phyloP scores from a whole-genome alignment of 176 grass and related monocot genomes.

The Ananas comosus region DNA sequence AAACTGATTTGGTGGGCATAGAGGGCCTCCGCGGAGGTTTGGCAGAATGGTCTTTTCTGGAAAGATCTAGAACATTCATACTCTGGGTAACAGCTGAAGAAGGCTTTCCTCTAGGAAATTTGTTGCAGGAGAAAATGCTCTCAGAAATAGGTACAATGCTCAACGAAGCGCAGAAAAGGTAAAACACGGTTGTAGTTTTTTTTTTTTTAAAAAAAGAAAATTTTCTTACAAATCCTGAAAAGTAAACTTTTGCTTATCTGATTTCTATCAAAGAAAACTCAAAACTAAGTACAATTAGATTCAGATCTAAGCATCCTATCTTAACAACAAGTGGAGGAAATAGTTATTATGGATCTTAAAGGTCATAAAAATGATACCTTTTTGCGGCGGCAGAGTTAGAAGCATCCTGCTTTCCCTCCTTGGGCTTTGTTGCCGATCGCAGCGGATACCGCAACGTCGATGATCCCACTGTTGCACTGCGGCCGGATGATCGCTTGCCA shows the following conservation, averaged over 20 bases:
- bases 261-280: too few relatives aligned
- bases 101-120: conserved; percentile 36
- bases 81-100: conserved; percentile 67
- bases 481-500: too few relatives aligned
- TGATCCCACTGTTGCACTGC: not conserved
- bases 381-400: conserved; percentile 19
- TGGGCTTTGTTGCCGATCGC: conserved; percentile 34
- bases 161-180: too few relatives aligned
- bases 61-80: conserved; percentile 51
- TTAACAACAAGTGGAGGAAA: too few relatives aligned
- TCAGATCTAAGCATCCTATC: not conserved
- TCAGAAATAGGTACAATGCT: too few relatives aligned
- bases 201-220: too few relatives aligned
- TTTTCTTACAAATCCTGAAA: too few relatives aligned
- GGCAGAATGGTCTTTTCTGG: conserved; percentile 34
- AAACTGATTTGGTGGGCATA: conserved; percentile 50
- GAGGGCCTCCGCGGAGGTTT: conserved; percentile 73
- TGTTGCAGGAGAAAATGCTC: conserved; percentile 2
- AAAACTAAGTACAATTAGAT: not conserved
- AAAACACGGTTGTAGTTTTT: too few relatives aligned
- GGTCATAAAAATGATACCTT: conserved; percentile 27
- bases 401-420: conserved; percentile 17
- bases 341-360: not conserved
- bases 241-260: too few relatives aligned
- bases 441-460: conserved; percentile 64